These are phyloP conservation scores for Cryptosporidium ryanae DNA, from an alignment of 169 alveolate genomes.

Conservation along the genomic window DNA sequence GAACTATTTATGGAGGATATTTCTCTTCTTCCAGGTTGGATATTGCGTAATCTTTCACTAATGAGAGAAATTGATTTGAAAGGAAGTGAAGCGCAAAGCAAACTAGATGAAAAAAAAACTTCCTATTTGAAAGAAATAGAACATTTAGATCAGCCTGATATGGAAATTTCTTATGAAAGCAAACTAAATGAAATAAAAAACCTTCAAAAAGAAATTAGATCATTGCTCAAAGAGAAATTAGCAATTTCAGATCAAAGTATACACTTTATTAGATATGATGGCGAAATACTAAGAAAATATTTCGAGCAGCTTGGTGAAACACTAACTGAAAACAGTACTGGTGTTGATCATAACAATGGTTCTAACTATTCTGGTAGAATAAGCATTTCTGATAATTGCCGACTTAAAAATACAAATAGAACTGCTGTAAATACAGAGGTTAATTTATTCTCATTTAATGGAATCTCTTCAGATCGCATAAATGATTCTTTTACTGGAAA, in stretches of 20 bases:
- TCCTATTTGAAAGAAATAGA: constrained; percentile 7
- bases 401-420: constrained; percentile 13
- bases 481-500: neutral
- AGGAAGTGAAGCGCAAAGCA: constrained; percentile 30
- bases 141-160: neutral
- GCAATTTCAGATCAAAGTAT: constrained; percentile 72
- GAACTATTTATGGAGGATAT: constrained; percentile 70
- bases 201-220: constrained; percentile 40
- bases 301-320: constrained; percentile 59
- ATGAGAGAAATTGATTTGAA: constrained; percentile 69
- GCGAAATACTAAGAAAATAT: constrained; percentile 56
- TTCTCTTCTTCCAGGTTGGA: constrained; percentile 73
- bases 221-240: constrained; percentile 34
- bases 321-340: constrained; percentile 7
- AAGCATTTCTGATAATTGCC: constrained; percentile 8
- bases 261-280: constrained; percentile 72
- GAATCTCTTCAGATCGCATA: neutral
- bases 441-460: neutral
- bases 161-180: neutral
- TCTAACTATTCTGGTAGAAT: constrained; percentile 49
- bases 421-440: neutral
- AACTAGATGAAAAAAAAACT: constrained; percentile 16
- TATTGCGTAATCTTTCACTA: constrained; percentile 59
- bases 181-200: constrained; percentile 30
- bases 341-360: neutral